Percentiles rank a stretch among this genome's conserved stretches.
Conservation (phyloP, 306 rosid genomes). For the Cucumis sativus region DNA sequence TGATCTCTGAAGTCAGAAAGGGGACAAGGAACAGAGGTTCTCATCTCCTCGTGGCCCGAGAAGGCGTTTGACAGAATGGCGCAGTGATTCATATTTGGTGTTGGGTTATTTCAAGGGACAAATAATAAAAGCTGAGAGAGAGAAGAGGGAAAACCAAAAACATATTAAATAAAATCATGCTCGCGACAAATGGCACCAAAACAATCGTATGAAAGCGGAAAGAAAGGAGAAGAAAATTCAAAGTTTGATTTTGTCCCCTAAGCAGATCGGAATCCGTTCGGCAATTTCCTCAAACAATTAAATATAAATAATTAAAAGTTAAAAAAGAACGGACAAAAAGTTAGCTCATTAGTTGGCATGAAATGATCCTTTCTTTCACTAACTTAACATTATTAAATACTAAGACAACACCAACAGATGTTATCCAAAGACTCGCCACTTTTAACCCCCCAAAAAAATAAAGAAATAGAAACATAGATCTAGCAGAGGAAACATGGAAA, state of each 20-base stretch:
- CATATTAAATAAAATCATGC: background rate
- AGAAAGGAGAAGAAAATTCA: constrained; percentile 9
- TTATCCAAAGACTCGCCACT: background rate
- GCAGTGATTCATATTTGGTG: constrained; percentile 52
- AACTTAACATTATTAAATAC: background rate
- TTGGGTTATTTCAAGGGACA: constrained; percentile 1
- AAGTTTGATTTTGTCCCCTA: constrained; percentile 1
- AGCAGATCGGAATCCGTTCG: constrained; percentile 8
- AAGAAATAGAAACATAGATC: background rate
- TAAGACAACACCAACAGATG: background rate
- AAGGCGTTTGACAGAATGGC: constrained; percentile 51
- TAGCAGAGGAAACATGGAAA: background rate
- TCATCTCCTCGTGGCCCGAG: constrained; percentile 52
- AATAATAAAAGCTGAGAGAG: constrained; percentile 1
- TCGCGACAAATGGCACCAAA: constrained; percentile 5
- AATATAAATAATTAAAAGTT: background rate
- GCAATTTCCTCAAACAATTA: background rate
- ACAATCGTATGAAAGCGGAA: background rate
- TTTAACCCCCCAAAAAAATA: background rate
- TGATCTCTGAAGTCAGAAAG: constrained; percentile 22
- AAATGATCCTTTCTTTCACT: background rate
- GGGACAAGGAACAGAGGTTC: constrained; percentile 17
- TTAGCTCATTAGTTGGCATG: background rate
- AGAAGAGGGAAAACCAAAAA: background rate
- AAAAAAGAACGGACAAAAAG: background rate